Base-by-base conservation (phyloP, 805 yeast genomes). In the Nakazawaea pomicola region DNA sequence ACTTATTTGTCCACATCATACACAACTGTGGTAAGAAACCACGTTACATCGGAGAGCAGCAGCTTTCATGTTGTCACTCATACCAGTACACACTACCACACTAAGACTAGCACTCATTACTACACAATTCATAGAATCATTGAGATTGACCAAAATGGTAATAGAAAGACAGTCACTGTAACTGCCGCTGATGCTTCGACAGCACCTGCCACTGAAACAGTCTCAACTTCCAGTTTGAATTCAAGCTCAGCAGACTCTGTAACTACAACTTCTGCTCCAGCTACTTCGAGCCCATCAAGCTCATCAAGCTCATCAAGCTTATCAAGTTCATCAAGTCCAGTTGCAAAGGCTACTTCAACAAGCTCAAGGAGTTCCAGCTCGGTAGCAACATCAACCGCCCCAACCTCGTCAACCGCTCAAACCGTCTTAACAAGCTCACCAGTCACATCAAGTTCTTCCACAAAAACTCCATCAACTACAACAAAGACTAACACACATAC, bases 381-480 rank as follows among this genome's bases (percentile, higher is more conserved):
- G n/a, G n/a, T n/a, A n/a, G n/a, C 53, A 2, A 15, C 50, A 8
- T 23, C 40, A 23, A 30, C 46, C 6, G 8, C 43, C 3, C 12
- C 44, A 7, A 16, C 43, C n/a, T 18, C 47, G 11, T 31, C 33
- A 6, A 36, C 40, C 20, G 4, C 40, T 7, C 7, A 16, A 8
- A 10, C 33, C 4, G 14, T 40, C 9, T 12, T 34, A 14, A 12
- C 40, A 8, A 11, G 18, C n/a, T 25, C 41, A 20, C 21, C 37
- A 27, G 19, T 41, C 7, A 14, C 47, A 6, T n/a, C 46, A 11
- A 17, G 40, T 17, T 24, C 49, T 11, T 29, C 52, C 25, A 23
- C 25, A 8, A 8, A 42, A 14, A 14, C 60, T 17, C 49, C 61
- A 33, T 51, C 48, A 18, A 54, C 63, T 21, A 64, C 68, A 61